Conservation (phyloP, 495 filamentous ascomycete genomes). For the Neurospora terricola region DNA sequence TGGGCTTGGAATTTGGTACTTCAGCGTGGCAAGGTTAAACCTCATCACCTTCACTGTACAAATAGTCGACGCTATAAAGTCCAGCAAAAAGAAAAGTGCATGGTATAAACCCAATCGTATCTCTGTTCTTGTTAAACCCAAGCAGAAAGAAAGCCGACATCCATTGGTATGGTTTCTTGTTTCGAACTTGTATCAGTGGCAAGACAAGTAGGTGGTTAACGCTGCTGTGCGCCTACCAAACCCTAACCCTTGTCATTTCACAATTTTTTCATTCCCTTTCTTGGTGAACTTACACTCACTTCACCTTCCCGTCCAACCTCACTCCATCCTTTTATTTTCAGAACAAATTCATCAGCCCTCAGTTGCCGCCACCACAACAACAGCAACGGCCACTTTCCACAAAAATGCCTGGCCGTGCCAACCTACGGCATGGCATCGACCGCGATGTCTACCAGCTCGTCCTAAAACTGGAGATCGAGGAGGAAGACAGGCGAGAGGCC, state of each 20-base stretch:
- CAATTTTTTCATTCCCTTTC: not conserved
- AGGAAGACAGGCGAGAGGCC: conserved; percentile 26
- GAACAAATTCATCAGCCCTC: not conserved
- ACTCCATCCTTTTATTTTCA: not conserved
- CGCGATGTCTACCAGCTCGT: conserved; percentile 60
- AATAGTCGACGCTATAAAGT: not conserved
- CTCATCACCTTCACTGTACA: not conserved
- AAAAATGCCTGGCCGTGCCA: conserved; percentile 9
- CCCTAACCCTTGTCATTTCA: not conserved
- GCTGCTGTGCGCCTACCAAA: not conserved
- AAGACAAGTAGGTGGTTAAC: not conserved
- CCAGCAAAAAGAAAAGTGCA: not conserved
- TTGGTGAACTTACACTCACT: not conserved
- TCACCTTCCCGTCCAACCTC: not conserved
- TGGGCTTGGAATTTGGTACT: not conserved
- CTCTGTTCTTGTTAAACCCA: not conserved
- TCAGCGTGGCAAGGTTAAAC: not conserved
- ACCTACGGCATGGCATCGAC: conserved; percentile 24
- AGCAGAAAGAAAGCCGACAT: not conserved
- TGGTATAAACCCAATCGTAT: not conserved
- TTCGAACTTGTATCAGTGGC: not conserved
- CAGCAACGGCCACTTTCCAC: not conserved
- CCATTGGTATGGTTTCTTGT: not conserved
- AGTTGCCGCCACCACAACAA: not conserved
- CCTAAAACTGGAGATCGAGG: conserved; percentile 49